Base-by-base conservation (phyloP, 106 monocot species). In the Hemerocallis citrina region DNA sequence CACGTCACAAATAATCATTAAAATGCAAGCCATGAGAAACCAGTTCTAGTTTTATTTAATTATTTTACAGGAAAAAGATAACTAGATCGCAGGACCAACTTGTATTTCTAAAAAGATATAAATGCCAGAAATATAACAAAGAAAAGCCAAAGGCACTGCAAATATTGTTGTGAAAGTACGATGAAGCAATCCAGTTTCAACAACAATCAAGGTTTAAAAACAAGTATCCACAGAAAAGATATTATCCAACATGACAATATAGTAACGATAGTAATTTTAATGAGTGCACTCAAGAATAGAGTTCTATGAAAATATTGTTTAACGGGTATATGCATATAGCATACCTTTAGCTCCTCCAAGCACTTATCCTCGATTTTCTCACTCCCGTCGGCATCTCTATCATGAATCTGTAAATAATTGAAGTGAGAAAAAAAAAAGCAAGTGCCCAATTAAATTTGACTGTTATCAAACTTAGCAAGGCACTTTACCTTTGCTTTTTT, bases 401-500 rank as follows among this genome's bases (percentile, higher is more conserved):
- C 65, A 10, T 19, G 16, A 31, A 50, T 14, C 82, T 83, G 20
- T 52, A 57, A 48, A 39, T 6, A 45, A 11, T 34, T 6, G 35
- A 45, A 3, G 5, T 5, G 34, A 6, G 36, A 65, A 25, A 46
- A 55, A 20, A 15, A 51, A 5, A 34, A 51, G 9, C 37, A 52
- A 16, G 7, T n/a, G 39, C 46, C 11, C 9, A 46, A 46, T 4
- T 21, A 43, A 43, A 1, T 4, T 46, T 4, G 46, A 46, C 21
- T 46, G 28, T 38, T 40, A 7, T 8, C 13, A 25, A 9, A 54
- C 9, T 40, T 55, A 4, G 37, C 28, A 33, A 24, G 28, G 32
- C 32, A 28, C 28, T n/a, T 31, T 35, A 64, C 77, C 72, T 78
- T 78, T 28, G 33, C 14, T 62, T 78, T 78, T 62, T 72, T 78